Evolutionary conservation across 1,284 basidiomycete genomes (phyloP).

Genomic region (Takashimella tepidaria): DNA sequence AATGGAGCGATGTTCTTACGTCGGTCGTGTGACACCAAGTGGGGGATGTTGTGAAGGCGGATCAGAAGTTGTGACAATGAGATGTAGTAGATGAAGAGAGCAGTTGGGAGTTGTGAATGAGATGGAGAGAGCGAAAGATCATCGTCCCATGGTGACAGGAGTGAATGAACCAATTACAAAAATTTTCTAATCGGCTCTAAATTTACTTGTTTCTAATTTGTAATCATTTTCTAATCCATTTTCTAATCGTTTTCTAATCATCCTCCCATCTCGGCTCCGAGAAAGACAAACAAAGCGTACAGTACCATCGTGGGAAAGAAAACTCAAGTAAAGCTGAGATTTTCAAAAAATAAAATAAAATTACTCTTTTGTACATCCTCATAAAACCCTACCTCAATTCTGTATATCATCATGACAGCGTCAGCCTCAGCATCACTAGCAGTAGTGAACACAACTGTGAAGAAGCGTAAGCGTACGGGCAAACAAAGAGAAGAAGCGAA

Average conservation of each 20-base stretch:
- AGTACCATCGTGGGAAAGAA: neutral
- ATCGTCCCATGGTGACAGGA: too few relatives aligned
- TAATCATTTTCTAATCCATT: neutral
- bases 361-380: neutral
- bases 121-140: neutral
- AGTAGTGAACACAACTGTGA: too few relatives aligned
- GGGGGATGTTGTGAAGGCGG: too few relatives aligned
- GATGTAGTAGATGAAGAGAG: neutral
- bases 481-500: conserved; percentile 44
- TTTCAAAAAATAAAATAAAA: neutral
- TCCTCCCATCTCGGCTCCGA: neutral
- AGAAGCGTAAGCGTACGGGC: conserved; percentile 45
- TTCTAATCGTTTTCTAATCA: neutral
- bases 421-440: conserved; percentile 4
- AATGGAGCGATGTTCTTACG: too few relatives aligned
- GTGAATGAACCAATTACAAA: neutral
- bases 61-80: too few relatives aligned
- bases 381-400: neutral
- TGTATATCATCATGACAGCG: conserved; percentile 1
- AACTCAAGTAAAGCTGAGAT: neutral
- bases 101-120: neutral
- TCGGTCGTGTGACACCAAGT: too few relatives aligned
- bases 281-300: neutral
- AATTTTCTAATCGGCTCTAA: neutral
- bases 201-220: too few relatives aligned